Base-by-base conservation (phyloP, 306 rosid species). In the Vigna hirtella region DNA sequence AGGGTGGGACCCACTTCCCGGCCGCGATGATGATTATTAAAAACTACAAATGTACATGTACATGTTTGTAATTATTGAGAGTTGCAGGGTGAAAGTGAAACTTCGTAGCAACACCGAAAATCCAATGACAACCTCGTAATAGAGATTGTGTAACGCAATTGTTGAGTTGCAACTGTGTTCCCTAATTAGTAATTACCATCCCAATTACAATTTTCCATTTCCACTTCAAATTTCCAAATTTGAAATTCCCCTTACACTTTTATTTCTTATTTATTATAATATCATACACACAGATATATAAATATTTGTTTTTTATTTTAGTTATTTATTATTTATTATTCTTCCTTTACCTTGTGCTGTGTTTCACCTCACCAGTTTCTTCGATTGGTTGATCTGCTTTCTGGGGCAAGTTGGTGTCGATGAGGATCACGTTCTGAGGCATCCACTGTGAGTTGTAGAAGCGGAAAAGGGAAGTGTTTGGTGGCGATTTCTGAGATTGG, bases 331-430 rank as follows among this genome's bases (percentile, higher is more conserved):
- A 36, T 57, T 36, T 73, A 50, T 64, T 77, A 79, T 76, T 32
- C 45, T 66, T 66, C 72, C 89, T 86, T 88, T 87, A 85, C 97
- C 90, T 91, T 94, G 84, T 83, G 66, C 38, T 72, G 62, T 43
- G 86, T 77, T 82, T 52, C 83, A 86, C 83, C 82, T 82, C 79
- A 79, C 68, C 91, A 82, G 85, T 83, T 90, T 91, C 49, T 88
- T 88, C 89, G 91, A 89, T 91, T 93, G 88, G 93, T 89, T 95
- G 97, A 92, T 95, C 98, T 92, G 91, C 91, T 92, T 56, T 74
- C 89, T 75, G 84, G 71, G 83, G 81, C 87, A 77, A 79, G 86
- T 81, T 86, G 82, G 80, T 81, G 90, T 86, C 89, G 92, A 70
- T 62, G 84, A 76, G 55, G 83, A 84, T 88, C 86, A 78, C 70